Base-by-base conservation (phyloP, 345 rosid species). In the Eucalyptus guilfoylei region DNA sequence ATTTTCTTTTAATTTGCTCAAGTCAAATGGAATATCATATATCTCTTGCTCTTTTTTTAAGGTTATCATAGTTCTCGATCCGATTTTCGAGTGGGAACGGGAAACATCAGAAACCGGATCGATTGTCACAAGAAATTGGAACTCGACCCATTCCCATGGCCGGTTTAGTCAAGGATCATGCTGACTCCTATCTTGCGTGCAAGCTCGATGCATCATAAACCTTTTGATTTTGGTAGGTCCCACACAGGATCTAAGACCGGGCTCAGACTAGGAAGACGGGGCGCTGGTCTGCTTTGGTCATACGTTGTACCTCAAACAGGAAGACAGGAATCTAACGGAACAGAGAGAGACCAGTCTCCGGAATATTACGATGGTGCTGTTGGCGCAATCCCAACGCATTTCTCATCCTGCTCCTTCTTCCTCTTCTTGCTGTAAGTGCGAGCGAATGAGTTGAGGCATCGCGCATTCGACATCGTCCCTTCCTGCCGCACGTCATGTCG, bases 111-210 rank as follows among this genome's bases (percentile, higher is more conserved):
- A 9, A 58, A 26, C 1, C 3, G n/a, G 60, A 54, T 23, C 12
- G 11, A 23, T 21, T 54, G 11, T 9, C 60, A 23, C 0, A 0
- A 17, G 55, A 1, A 52, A 52, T 52, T 55, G 62, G 62, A 24
- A 24, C 62, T 0, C 6, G 30, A 24, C 14, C 30, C 28, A 5
- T 0, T 11, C 7, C 0, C 7, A 60, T 3, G 67, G 0, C 6
- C 1, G 1, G 15, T 60, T 60, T 12, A 60, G n/a, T 55, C 4
- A 26, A 26, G n/a, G 2, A 26, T 6, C 15, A 26, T 26, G 14
- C 1, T 50, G 0, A 50, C 55, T 50, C 23, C 55, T 17, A 0
- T 21, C 10, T 54, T 54, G 11, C 4, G 2, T 21, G 58, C 10
- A 54, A 8, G 26, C 58, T 54, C 58, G 26, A 0, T 54, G 11